Evolutionary conservation across 345 rosid genomes (phyloP).

Genomic region (Viola odorata): DNA sequence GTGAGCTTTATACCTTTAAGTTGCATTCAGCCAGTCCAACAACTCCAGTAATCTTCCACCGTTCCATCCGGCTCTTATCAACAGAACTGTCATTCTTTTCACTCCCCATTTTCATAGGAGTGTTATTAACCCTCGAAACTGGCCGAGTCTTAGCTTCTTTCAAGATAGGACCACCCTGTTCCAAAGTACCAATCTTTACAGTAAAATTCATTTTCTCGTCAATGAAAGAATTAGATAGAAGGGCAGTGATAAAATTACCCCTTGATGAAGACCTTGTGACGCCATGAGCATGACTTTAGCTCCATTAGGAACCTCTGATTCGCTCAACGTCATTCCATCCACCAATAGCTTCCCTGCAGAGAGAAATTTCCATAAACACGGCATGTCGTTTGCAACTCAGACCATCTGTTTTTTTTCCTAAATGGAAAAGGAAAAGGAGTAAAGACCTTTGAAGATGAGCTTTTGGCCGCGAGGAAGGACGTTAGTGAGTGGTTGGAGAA

Average conservation of each 20-base stretch:
- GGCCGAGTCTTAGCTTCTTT: constrained; percentile 52
- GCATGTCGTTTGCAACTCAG: not conserved
- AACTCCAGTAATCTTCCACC: constrained; percentile 81
- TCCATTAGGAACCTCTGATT: constrained; percentile 54
- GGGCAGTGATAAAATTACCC: constrained; percentile 38
- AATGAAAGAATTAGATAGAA: not conserved
- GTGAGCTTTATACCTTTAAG: constrained; percentile 50
- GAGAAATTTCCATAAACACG: constrained; percentile 4
- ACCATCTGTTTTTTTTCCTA: not conserved
- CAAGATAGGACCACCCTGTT: constrained; percentile 68
- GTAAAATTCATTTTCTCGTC: not conserved
- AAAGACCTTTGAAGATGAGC: constrained; percentile 75
- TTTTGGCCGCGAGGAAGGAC: constrained; percentile 96
- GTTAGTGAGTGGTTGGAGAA: constrained; percentile 75
- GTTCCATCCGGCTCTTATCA: constrained; percentile 44
- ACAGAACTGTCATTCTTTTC: constrained; percentile 26
- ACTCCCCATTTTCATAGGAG: constrained; percentile 13
- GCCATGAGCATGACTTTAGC: constrained; percentile 88
- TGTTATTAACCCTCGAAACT: constrained; percentile 35
- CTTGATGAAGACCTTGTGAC: constrained; percentile 89
- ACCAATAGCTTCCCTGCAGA: constrained; percentile 62
- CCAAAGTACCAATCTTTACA: constrained; percentile 6
- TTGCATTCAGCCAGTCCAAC: constrained; percentile 57
- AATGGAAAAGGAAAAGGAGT: not conserved
- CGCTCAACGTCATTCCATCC: constrained; percentile 58